A percentile compares a stretch with the other conserved stretches of the same genome.
These are phyloP conservation scores for Aspergillus tanneri DNA, from an alignment of 2,329 filamentous ascomycete species.

Conservation along the genomic window DNA sequence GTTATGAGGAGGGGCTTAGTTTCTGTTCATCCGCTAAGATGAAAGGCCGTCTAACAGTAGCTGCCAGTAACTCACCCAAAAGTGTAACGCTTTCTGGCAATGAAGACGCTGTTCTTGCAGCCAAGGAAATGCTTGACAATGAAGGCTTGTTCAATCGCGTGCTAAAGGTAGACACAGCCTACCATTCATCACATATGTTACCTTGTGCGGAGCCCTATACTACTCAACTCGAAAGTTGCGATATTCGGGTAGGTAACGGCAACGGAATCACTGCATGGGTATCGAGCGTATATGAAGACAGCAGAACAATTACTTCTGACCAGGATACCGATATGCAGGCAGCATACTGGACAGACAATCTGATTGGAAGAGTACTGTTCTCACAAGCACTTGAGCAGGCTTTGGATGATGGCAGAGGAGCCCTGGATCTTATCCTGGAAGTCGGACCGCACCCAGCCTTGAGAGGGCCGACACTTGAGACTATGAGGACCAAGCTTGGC, in stretches of 20 bases:
- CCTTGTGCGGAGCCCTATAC: conserved; percentile 4
- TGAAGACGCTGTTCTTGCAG: conserved; percentile 34
- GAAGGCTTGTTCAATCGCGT: conserved; percentile 7
- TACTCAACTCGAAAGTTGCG: conserved; percentile 1
- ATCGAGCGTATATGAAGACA: conserved; percentile 4
- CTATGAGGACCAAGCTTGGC: conserved; percentile 6
- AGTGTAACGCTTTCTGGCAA: conserved; percentile 50
- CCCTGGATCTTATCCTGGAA: conserved; percentile 1
- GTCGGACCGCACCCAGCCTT: conserved; percentile 4
- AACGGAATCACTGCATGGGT: conserved; percentile 4
- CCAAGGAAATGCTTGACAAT: conserved; percentile 30
- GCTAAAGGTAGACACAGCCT: conserved; percentile 3
- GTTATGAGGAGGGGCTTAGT: conserved; percentile 37
- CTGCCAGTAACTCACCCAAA: conserved; percentile 42
- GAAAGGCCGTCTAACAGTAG: conserved; percentile 28
- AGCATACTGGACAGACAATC: conserved; percentile 6
- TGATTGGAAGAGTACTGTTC: conserved; percentile 3
- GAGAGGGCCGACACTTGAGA: conserved; percentile 3
- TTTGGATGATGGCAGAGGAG: conserved; percentile 2
- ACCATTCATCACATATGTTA: conserved; percentile 5
- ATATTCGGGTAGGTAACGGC: not conserved
- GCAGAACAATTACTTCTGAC: conserved; percentile 1
- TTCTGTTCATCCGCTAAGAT: conserved; percentile 29
- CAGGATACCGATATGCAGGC: conserved; percentile 2
- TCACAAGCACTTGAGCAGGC: conserved; percentile 2